Conservation (phyloP, 352 stramenopile species). For the Globisporangium recalcitrans region DNA sequence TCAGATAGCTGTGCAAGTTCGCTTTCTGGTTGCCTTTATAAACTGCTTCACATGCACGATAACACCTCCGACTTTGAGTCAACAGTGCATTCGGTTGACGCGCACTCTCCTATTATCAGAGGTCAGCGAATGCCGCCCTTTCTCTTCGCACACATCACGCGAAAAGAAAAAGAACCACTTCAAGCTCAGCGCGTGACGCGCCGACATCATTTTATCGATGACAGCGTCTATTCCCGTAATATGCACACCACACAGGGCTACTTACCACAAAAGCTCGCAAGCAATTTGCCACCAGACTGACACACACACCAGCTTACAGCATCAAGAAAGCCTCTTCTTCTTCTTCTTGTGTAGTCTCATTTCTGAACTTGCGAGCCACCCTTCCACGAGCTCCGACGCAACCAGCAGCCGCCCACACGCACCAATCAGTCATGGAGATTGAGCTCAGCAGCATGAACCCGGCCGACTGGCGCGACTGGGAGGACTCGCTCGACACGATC, state of each 20-base stretch:
- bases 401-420: background rate
- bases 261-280: background rate
- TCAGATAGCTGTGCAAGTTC: too few species aligned
- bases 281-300: background rate
- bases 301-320: conserved; percentile 2
- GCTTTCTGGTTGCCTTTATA: too few species aligned
- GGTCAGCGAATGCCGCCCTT: background rate
- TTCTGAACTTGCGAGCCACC: conserved; percentile 22
- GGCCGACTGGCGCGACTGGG: conserved; percentile 38
- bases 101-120: background rate
- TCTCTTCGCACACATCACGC: background rate
- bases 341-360: conserved; percentile 9
- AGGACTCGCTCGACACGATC: conserved; percentile 35
- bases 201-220: conserved; percentile 26
- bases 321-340: conserved; percentile 1
- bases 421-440: conserved; percentile 13
- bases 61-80: too few species aligned
- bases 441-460: conserved; percentile 19
- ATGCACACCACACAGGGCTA: background rate
- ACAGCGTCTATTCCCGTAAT: conserved; percentile 17
- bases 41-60: too few species aligned
- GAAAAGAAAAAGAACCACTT: conserved; percentile 19
- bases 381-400: conserved; percentile 1
- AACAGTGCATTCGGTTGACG: too few species aligned
- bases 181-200: conserved; percentile 26